phyloP scores from a whole-genome alignment of 805 yeast species.

The Wickerhamiella allomyrinae region DNA sequence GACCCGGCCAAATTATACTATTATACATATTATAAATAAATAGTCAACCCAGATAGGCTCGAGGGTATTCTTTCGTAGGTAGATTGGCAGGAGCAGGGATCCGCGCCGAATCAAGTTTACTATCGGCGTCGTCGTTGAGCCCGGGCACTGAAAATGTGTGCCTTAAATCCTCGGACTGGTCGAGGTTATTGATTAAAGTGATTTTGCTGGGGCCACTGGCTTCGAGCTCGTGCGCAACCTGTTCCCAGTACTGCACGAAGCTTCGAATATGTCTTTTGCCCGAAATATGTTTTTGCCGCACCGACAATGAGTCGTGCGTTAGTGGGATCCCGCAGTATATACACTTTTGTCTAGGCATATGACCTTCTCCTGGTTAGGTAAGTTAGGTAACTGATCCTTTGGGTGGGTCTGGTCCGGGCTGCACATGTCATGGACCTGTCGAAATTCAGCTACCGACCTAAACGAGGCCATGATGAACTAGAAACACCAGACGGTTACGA shows the following conservation, averaged over 20 bases:
- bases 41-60: background rate
- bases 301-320: background rate
- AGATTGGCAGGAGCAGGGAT: conserved; percentile 2
- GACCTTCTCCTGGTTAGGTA: too few relatives aligned
- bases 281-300: conserved; percentile 1
- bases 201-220: background rate
- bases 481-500: too few relatives aligned
- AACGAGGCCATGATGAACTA: too few relatives aligned
- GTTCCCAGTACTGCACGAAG: background rate
- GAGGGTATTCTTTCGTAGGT: background rate
- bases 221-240: background rate
- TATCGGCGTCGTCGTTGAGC: background rate
- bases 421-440: too few relatives aligned
- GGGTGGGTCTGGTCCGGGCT: too few relatives aligned
- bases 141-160: background rate
- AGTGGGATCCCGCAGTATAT: conserved; percentile 1
- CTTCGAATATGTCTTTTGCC: background rate
- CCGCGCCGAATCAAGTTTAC: background rate
- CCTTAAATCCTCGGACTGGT: background rate
- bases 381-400: too few relatives aligned
- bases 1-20: too few relatives aligned
- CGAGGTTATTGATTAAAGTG: background rate
- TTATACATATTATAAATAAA: too few relatives aligned
- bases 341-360: background rate
- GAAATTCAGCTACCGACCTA: too few relatives aligned